A percentile compares a stretch with the other conserved stretches of the same genome.
Conservation (phyloP, 805 yeast genomes). For the Metschnikowia cerradonensis region DNA sequence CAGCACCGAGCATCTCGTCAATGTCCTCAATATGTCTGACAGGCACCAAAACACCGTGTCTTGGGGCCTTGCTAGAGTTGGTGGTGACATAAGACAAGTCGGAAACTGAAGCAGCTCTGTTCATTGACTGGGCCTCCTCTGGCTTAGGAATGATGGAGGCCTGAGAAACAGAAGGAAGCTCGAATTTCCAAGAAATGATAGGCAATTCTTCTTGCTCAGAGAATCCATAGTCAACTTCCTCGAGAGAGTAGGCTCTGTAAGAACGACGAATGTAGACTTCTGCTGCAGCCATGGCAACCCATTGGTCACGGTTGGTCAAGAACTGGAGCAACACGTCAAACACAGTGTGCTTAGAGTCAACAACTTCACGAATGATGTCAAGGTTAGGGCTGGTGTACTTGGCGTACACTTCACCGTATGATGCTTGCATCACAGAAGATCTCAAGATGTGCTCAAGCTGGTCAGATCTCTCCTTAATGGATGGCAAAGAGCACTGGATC, state of each 20-base stretch:
- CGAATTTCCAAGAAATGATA: constrained; percentile 82
- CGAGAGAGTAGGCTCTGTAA: constrained; percentile 90
- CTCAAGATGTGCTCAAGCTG: constrained; percentile 94
- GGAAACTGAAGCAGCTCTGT: constrained; percentile 88
- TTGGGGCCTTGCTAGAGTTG: constrained; percentile 61
- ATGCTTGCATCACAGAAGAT: constrained; percentile 83
- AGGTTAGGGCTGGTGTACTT: constrained; percentile 79
- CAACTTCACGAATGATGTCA: constrained; percentile 79
- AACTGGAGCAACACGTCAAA: constrained; percentile 95
- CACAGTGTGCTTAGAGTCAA: constrained; percentile 93
- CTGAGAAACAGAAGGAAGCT: constrained; percentile 71
- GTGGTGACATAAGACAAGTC: constrained; percentile 85
- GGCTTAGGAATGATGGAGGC: constrained; percentile 57
- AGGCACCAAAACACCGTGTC: constrained; percentile 84
- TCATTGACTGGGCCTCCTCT: constrained; percentile 44
- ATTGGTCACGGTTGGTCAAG: constrained; percentile 75
- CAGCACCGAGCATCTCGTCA: constrained; percentile 75
- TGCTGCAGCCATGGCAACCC: constrained; percentile 92
- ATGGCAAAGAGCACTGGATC: constrained; percentile 95
- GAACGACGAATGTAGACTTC: constrained; percentile 96
- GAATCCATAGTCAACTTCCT: constrained; percentile 62
- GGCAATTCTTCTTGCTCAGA: constrained; percentile 50
- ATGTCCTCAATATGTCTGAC: constrained; percentile 82
- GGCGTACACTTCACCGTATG: constrained; percentile 78
- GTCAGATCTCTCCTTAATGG: constrained; percentile 92